phyloP scores from a whole-genome alignment of 2,329 filamentous ascomycete species.

The Nannizziopsis arthrosporioides region DNA sequence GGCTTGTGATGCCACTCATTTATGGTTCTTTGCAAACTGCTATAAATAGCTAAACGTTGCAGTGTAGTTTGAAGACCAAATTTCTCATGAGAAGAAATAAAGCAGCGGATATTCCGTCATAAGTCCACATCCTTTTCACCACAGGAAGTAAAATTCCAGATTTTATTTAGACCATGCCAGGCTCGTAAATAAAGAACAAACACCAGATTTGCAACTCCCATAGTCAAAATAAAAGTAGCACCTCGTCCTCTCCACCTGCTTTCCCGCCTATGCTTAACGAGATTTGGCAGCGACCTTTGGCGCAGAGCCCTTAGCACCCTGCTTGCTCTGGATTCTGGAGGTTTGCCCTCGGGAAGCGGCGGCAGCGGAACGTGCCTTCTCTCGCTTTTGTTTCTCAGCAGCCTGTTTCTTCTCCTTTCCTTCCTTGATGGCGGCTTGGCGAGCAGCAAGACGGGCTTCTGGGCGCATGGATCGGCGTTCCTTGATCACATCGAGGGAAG shows the following conservation, averaged over 20 bases:
- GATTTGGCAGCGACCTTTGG: constrained; percentile 74
- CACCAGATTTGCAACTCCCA: constrained; percentile 8
- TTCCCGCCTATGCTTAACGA: constrained; percentile 50
- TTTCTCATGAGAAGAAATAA: background rate
- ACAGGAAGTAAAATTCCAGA: constrained; percentile 5
- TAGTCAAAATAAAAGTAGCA: constrained; percentile 9
- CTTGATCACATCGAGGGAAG: constrained; percentile 99
- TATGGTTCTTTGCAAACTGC: no score
- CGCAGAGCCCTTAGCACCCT: constrained; percentile 83
- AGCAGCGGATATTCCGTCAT: constrained; percentile 4
- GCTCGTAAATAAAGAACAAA: constrained; percentile 9
- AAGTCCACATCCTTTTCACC: constrained; percentile 3
- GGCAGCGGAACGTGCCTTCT: constrained; percentile 92
- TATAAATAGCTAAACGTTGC: no score
- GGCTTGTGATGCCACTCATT: no score
- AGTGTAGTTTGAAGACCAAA: background rate
- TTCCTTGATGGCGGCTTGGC: constrained; percentile 83
- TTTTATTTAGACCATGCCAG: constrained; percentile 9
- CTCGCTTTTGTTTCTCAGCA: constrained; percentile 87
- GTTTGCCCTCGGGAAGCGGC: constrained; percentile 63
- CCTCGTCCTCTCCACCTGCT: background rate
- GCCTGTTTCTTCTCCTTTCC: constrained; percentile 97
- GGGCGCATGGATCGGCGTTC: constrained; percentile 91
- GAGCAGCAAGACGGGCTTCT: constrained; percentile 87
- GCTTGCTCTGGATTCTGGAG: constrained; percentile 81